These are phyloP conservation scores for Populus pruinosa DNA, from an alignment of 345 rosid genomes.

Conservation along the genomic window DNA sequence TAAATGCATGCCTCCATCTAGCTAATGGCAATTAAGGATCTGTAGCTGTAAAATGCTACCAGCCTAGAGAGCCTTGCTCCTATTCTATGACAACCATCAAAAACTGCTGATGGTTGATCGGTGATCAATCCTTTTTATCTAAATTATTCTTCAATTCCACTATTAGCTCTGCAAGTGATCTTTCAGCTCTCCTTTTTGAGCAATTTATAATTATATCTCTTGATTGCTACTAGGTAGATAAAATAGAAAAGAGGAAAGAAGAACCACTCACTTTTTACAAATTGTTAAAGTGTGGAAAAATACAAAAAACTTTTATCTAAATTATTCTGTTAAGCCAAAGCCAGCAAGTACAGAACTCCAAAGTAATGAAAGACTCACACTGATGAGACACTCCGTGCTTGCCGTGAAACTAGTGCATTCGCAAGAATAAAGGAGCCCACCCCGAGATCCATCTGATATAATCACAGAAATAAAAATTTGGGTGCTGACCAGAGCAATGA, in stretches of 20 bases:
- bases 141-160: background rate
- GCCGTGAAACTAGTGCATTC: slow-evolving; percentile 74
- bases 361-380: slow-evolving; percentile 37
- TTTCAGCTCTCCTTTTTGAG: background rate
- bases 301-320: background rate
- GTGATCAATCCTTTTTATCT: background rate
- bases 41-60: background rate
- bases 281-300: background rate
- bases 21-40: background rate
- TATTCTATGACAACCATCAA: background rate
- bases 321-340: background rate
- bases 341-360: slow-evolving; percentile 3
- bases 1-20: too few relatives aligned
- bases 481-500: background rate
- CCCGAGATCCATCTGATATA: slow-evolving; percentile 88
- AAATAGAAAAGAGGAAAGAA: background rate
- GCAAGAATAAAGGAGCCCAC: slow-evolving; percentile 87
- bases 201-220: background rate
- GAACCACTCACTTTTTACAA: too few relatives aligned
- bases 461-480: background rate
- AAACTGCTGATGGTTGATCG: background rate
- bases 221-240: background rate
- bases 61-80: background rate
- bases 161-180: background rate
- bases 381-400: slow-evolving; percentile 64